phyloP scores from a whole-genome alignment of 2,329 filamentous ascomycete species.

The Capronia americana region DNA sequence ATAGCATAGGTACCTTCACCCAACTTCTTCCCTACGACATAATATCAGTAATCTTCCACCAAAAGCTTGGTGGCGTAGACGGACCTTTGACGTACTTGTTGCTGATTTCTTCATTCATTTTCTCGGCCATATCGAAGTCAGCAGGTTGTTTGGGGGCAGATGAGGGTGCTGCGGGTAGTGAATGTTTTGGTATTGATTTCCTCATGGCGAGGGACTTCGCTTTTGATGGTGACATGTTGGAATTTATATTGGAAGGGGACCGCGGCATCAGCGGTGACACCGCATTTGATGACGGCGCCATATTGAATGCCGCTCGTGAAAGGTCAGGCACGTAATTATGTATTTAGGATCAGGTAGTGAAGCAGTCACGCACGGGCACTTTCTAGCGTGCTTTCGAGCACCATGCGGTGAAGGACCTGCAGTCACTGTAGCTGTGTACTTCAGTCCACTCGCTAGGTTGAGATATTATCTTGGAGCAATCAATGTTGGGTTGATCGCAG shows the following conservation, averaged over 20 bases:
- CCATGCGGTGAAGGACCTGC: background rate
- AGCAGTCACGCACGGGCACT: background rate
- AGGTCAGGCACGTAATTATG: background rate
- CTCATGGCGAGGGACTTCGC: conserved; percentile 46
- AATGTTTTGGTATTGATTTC: conserved; percentile 40
- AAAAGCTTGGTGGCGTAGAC: conserved; percentile 9
- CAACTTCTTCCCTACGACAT: conserved; percentile 76
- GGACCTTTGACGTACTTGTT: conserved; percentile 87
- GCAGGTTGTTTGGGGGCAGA: conserved; percentile 33
- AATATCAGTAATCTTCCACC: conserved; percentile 1
- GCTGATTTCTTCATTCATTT: conserved; percentile 81
- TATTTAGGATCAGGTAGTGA: background rate
- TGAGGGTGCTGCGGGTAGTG: conserved; percentile 30
- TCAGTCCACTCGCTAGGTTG: too few species aligned
- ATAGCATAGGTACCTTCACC: conserved; percentile 97
- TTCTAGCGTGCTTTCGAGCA: background rate
- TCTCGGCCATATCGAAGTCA: conserved; percentile 65
- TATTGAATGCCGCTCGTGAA: background rate
- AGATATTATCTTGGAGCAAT: background rate
- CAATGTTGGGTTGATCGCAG: background rate
- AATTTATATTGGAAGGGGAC: conserved; percentile 46
- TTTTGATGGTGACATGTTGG: conserved; percentile 45
- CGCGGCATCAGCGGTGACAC: conserved; percentile 52
- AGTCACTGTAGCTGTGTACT: background rate
- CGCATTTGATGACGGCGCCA: conserved; percentile 44